Evolutionary conservation across 805 yeast species (phyloP).

Genomic region (Teunomyces barrocoloradensis): DNA sequence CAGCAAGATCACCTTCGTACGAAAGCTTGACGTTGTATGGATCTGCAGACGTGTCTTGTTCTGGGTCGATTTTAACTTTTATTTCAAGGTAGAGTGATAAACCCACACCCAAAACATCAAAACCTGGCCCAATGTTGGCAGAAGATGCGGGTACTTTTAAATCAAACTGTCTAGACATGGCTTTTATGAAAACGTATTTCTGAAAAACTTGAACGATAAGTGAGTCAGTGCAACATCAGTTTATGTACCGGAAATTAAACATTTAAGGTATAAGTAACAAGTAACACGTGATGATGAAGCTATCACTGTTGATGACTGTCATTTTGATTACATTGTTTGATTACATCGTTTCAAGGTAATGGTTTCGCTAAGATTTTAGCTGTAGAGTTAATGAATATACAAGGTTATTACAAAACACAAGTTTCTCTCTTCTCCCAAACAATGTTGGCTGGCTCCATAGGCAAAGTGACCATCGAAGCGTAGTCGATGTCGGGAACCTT

Average conservation of each 20-base stretch:
- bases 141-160: conserved; percentile 92
- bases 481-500: conserved; percentile 68
- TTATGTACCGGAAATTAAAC: not conserved
- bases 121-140: conserved; percentile 98
- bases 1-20: conserved; percentile 82
- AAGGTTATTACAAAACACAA: conserved; percentile 9
- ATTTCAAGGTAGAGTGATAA: conserved; percentile 71
- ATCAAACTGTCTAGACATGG: conserved; percentile 31
- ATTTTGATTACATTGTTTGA: too few species aligned
- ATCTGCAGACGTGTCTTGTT: conserved; percentile 47
- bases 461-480: conserved; percentile 91
- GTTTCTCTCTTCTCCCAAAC: conserved; percentile 65
- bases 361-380: too few species aligned
- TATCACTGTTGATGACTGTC: too few species aligned
- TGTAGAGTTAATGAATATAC: not conserved
- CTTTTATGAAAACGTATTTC: not conserved
- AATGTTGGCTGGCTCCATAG: conserved; percentile 71
- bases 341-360: too few species aligned
- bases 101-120: conserved; percentile 94
- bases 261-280: too few species aligned
- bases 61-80: conserved; percentile 61
- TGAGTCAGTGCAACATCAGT: not conserved
- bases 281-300: too few species aligned
- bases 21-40: conserved; percentile 66
- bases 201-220: conserved; percentile 3